Base-by-base conservation (phyloP, 2,329 filamentous ascomycete species). In the Coleophoma eucalyptorum region DNA sequence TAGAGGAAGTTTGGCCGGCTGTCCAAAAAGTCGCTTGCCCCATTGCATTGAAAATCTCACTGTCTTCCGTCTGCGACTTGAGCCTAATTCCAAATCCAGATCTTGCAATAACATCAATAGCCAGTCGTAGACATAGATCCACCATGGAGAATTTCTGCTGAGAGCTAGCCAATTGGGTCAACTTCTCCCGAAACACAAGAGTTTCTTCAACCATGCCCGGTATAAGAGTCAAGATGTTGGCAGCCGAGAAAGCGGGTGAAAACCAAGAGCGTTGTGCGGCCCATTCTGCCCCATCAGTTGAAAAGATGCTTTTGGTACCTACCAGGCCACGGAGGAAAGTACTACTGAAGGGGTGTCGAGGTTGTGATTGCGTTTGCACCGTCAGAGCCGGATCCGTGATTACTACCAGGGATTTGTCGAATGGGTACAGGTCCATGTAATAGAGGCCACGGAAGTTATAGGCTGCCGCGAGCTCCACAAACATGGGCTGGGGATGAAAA, bases 401-500 rank as follows among this genome's bases (percentile, higher is more conserved):
- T 20, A 58, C 37, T 5, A 58, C 37, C 42, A 49, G 37, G 6
- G 59, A 38, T 10, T 44, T 32, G 2, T 43, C 32, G 43, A 57
- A 42, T 5, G 58, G 59, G 46, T 50, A 58, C 8, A 58, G n/a
- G 33, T 61, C 59, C 16, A 61, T 35, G 37, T 58, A 60, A 47
- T 50, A 61, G 7, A 57, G 38, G 2, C 55, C 55, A 4, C 49
- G 42, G 15, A 59, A 43, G 15, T 55, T 43, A 16, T 58, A 57
- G 13, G 55, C 46, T 4, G 33, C 40, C 4, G 41, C 56, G 2
- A 61, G 50, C 13, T 47, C 21, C 12, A 52, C 56, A 19, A 55
- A 49, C 18, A 55, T 34, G 5, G 35, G 31, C 41, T 55, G 53
- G 1, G 53, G 53, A 33, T 60, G 54, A 3, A 45, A 21, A 40